These are phyloP conservation scores for Nemania serpens DNA, from an alignment of 2,329 filamentous ascomycete genomes.

Conservation along the genomic window DNA sequence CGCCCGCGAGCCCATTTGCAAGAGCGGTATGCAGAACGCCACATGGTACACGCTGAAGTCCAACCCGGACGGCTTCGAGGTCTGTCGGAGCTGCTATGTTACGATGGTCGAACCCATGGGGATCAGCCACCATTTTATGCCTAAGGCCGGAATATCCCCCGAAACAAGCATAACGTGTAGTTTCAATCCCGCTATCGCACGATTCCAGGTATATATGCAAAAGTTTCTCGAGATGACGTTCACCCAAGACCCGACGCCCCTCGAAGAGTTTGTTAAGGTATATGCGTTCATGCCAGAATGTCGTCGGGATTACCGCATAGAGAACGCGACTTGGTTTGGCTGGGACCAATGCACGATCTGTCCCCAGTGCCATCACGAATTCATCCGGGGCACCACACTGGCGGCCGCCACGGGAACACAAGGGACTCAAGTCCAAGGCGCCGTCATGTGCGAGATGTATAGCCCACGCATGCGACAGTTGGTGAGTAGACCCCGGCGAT, in stretches of 20 bases:
- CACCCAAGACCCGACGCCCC: constrained; percentile 13
- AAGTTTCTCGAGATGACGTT: constrained; percentile 18
- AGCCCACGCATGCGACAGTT: constrained; percentile 20
- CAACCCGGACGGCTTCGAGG: constrained; percentile 15
- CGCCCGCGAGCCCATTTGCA: constrained; percentile 12
- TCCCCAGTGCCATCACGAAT: constrained; percentile 21
- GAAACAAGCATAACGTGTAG: constrained; percentile 9
- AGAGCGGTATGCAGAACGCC: constrained; percentile 1
- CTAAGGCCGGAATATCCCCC: not conserved
- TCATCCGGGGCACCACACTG: constrained; percentile 20
- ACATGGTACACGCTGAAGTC: constrained; percentile 21
- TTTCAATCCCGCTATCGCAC: constrained; percentile 19
- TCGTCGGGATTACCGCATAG: constrained; percentile 7
- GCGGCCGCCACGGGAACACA: constrained; percentile 14
- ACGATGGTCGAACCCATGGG: constrained; percentile 19
- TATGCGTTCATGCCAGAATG: constrained; percentile 21
- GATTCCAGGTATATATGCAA: constrained; percentile 15
- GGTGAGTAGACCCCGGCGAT: not conserved
- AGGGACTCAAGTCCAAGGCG: not conserved
- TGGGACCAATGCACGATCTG: constrained; percentile 23
- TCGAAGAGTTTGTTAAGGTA: constrained; percentile 14
- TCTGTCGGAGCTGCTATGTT: constrained; percentile 16
- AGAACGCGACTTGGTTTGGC: constrained; percentile 20
- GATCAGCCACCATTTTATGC: constrained; percentile 14
- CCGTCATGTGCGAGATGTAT: constrained; percentile 27